Conservation (phyloP, 1,284 basidiomycete species). For the Microbotryomycetes sp. region DNA sequence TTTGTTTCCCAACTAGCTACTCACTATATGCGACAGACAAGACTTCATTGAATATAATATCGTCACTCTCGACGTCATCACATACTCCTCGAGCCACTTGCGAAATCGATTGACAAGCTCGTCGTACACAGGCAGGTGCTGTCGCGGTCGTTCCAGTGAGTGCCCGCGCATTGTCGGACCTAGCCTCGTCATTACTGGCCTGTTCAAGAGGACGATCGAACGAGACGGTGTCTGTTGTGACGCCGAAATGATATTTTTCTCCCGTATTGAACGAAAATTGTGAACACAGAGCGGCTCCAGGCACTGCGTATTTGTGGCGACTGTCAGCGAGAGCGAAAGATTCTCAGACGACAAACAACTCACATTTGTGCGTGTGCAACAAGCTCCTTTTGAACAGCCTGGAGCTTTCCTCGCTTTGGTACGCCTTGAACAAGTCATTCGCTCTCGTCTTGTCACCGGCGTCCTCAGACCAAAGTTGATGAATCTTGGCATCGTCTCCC, state of each 20-base stretch:
- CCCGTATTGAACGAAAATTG: slow-evolving; percentile 15
- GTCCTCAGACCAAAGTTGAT: slow-evolving; percentile 19
- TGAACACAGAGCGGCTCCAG: slow-evolving; percentile 3
- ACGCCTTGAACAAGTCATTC: slow-evolving; percentile 18
- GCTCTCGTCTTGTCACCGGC: not conserved
- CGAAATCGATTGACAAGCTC: slow-evolving; percentile 13
- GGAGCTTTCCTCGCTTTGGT: slow-evolving; percentile 14
- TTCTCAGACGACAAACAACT: not conserved
- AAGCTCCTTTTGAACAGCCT: slow-evolving; percentile 16
- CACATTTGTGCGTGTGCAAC: slow-evolving; percentile 7
- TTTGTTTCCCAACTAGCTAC: no score
- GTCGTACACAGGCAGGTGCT: slow-evolving; percentile 11
- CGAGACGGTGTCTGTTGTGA: slow-evolving; percentile 12
- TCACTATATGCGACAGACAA: slow-evolving; percentile 28
- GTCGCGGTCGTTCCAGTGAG: not conserved
- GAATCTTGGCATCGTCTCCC: slow-evolving; percentile 4
- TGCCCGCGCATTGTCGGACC: no score
- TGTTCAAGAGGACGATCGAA: slow-evolving; percentile 10
- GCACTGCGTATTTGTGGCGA: slow-evolving; percentile 2
- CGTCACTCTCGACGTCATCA: not conserved
- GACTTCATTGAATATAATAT: slow-evolving; percentile 24
- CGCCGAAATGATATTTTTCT: slow-evolving; percentile 21
- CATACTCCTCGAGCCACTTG: not conserved
- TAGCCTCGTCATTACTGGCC: no score
- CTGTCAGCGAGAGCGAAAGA: not conserved